phyloP scores from a whole-genome alignment of 805 yeast genomes.

The Saturnispora halmiae region DNA sequence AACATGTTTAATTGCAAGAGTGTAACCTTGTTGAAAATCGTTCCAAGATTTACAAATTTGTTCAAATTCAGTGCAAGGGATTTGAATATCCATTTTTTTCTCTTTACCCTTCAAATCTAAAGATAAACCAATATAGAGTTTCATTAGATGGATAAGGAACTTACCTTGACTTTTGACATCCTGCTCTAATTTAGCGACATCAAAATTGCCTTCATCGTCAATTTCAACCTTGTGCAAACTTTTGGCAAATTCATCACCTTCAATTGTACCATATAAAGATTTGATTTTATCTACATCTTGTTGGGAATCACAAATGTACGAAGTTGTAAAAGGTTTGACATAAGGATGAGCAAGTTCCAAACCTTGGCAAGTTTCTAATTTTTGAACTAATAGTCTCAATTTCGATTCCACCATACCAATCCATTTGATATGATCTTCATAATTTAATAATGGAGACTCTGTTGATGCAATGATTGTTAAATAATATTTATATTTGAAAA shows the following conservation, averaged over 20 bases:
- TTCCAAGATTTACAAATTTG: constrained; percentile 68
- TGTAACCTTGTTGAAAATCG: constrained; percentile 49
- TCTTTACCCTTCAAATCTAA: constrained; percentile 43
- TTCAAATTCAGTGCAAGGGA: constrained; percentile 85
- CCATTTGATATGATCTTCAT: constrained; percentile 85
- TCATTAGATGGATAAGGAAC: constrained; percentile 49
- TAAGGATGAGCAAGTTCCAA: constrained; percentile 84
- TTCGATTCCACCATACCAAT: constrained; percentile 89
- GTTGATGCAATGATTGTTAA: constrained; percentile 75
- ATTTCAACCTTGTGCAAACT: constrained; percentile 27
- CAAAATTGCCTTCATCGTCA: constrained; percentile 22
- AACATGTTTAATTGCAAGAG: constrained; percentile 62
- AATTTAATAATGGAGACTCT: constrained; percentile 34
- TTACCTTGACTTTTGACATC: constrained; percentile 20
- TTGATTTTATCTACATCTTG: constrained; percentile 29
- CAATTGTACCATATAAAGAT: constrained; percentile 45
- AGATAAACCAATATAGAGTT: constrained; percentile 72
- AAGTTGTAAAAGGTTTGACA: constrained; percentile 60
- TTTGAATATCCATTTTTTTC: constrained; percentile 70
- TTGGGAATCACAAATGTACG: constrained; percentile 35
- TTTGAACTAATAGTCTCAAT: constrained; percentile 70
- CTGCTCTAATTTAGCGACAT: constrained; percentile 23
- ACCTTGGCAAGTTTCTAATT: constrained; percentile 69
- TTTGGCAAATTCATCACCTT: constrained; percentile 39
- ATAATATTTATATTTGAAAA: constrained; percentile 77